Base-by-base conservation (phyloP, 1,284 basidiomycete genomes). In the Trichosporon faecale region DNA sequence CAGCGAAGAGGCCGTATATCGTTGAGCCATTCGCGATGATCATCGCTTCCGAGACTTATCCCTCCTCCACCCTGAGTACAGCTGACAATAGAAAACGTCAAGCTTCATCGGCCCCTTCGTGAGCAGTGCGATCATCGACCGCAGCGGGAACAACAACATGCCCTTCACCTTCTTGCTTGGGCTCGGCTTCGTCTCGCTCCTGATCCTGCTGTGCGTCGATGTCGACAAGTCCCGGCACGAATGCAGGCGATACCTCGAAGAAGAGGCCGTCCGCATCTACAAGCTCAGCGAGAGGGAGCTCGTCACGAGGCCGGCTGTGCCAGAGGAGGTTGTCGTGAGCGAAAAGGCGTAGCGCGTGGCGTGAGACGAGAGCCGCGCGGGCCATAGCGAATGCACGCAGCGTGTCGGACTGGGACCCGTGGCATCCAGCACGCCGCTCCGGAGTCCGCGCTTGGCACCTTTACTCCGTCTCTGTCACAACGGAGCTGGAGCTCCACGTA, bases 71-170 rank as follows among this genome's bases (percentile, higher is more conserved):
- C 33, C 33, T 35, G 35, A 14, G 11, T 3, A 1, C 35, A 37
- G 11, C 90, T 6, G 77, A 76, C 57, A 84, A 7, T 70, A 73
- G 67, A 82, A 72, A 49, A 72, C 73, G 16, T 67, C 66, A 4
- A 63, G 65, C 9, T 73, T 75, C 66, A 70, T 72, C 57, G 73
- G 76, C 6, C 74, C 73, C 12, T 74, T 75, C 33, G 72, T 75
- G 18, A 72, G 74, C 8, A 71, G 72, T 0, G 76, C 76, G 4
- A 76, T 76, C 71, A 72, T 74, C 70, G 71, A 73, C 57, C 49
- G 70, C 0, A 65, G 70, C 6, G 71, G 72, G 55, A 74, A 74
- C 65, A 69, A 66, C 66, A 73, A 73, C 55, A 68, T 70, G 64
- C 70, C 76, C 0, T 76, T 74, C 61, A 75, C 73, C 40, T 75